Percentiles rank a stretch among this genome's conserved stretches.
Conservation (phyloP, 1,139 yeast species). For the Debaryomycetaceae sp. region DNA sequence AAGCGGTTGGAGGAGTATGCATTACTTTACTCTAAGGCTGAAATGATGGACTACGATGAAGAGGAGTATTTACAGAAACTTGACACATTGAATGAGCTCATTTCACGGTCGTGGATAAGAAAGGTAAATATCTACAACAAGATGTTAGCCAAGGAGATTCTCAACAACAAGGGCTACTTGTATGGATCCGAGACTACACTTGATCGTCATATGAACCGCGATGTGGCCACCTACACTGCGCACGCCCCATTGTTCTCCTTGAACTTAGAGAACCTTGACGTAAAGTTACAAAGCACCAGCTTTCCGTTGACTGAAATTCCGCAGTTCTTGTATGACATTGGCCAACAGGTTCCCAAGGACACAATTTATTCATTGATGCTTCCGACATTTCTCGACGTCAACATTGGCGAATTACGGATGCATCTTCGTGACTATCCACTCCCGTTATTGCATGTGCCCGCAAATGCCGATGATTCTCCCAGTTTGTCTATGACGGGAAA, state of each 20-base stretch:
- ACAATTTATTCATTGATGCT: constrained; percentile 63
- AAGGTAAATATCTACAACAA: constrained; percentile 47
- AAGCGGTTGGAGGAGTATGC: constrained; percentile 55
- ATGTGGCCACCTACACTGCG: constrained; percentile 53
- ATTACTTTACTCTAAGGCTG: constrained; percentile 41
- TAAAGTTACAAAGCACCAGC: constrained; percentile 50
- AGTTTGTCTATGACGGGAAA: constrained; percentile 42
- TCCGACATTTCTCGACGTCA: constrained; percentile 54
- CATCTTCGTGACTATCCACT: constrained; percentile 68
- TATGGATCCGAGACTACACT: constrained; percentile 42
- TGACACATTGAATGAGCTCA: constrained; percentile 14
- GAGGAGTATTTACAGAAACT: constrained; percentile 11
- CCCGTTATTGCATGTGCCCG: constrained; percentile 45
- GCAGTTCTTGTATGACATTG: constrained; percentile 61
- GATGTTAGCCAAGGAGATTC: constrained; percentile 42
- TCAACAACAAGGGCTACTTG: constrained; percentile 47
- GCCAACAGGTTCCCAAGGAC: constrained; percentile 78
- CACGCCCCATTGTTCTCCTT: constrained; percentile 64
- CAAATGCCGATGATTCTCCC: constrained; percentile 16
- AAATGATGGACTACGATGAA: constrained; percentile 4
- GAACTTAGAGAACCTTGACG: constrained; percentile 52
- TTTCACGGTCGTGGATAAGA: constrained; percentile 40
- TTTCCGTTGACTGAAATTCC: constrained; percentile 53
- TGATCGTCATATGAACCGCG: constrained; percentile 44
- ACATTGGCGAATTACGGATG: constrained; percentile 47